Evolutionary conservation across 2,329 filamentous ascomycete genomes (phyloP), one percentile per base, ranked within the genome.

Genomic region (Aspergillus phoenicis): DNA sequence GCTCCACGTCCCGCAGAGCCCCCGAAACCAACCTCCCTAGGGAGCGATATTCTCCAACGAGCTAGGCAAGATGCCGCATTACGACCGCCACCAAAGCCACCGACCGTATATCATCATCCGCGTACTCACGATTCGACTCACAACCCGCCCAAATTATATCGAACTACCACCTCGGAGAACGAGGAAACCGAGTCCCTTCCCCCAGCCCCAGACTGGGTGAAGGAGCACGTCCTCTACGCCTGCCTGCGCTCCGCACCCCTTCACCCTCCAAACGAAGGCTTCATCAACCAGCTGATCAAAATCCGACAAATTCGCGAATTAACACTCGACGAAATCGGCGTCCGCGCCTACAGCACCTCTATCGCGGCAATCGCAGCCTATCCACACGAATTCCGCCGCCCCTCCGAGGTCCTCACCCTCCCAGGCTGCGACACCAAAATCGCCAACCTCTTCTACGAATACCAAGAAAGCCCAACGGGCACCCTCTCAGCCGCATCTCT

Each of bases 301-400:
- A 91, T 98, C 65, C 86, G 89, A 49, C 86, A 85, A 2, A 83
- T 89, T 2, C 85, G 94, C 22, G 82, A 86, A 15, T 81, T 97
- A 1, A 87, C 84, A 1, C 86, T 87, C 8, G 93, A 97, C 68
- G 83, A 90, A 51, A 87, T 96, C 61, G 92, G 91, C 2, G 87
- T 93, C 0, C 86, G 92, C 52, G 93, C 94, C 0, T 98, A 98
- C 73, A 93, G 90, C 30, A 93, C 90, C 2, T 88, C 90, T 11
- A 96, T 98, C 65, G 92, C 95, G 5, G 80, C 91, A 0, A 75
- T 99, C 17, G 87, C 91, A 3, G 91, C 94, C 0, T 97, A 97
- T 69, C 92, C 93, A 0, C 78, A 86, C 68, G 75, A 72, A 43
- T 72, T 90, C 62, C 78, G 73, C 20, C 79, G 69, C 3, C 68